Evolutionary conservation across 345 rosid genomes (phyloP), one percentile per base, ranked within the genome.

Genomic region (Toxicodendron radicans): DNA sequence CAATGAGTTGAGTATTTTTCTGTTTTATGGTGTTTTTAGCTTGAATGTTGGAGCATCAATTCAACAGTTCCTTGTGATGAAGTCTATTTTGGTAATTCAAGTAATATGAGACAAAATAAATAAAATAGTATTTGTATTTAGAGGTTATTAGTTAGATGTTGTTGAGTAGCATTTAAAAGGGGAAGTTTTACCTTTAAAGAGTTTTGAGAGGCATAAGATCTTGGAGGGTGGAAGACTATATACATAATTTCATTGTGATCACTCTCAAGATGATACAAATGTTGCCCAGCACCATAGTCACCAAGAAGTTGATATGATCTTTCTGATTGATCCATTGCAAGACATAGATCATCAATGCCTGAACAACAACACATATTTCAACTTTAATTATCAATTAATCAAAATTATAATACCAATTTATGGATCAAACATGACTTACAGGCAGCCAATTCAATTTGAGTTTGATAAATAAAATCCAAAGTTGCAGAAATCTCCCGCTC

Each of bases 381-480:
- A n/a, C n/a, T n/a, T n/a, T n/a, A n/a, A n/a, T n/a, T n/a, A n/a
- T n/a, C n/a, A n/a, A n/a, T n/a, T n/a, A n/a, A n/a, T n/a, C n/a
- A n/a, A n/a, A n/a, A n/a, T n/a, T n/a, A n/a, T n/a, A n/a, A n/a
- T n/a, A n/a, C n/a, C n/a, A n/a, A n/a, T n/a, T n/a, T n/a, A n/a
- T n/a, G n/a, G n/a, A n/a, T n/a, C n/a, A n/a, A n/a, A n/a, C n/a
- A n/a, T n/a, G 58, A 83, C 94, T 86, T 70, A 91, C 94, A 91
- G 9, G 97, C 95, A 68, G 95, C 98, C n/a, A 91, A 86, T 82
- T 93, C 94, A 17, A 91, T 88, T 82, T 92, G 97, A 62, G 94
- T 92, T 72, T 76, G 89, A 59, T 92, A 94, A 65, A 92, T 85
- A 77, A 94, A 95, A 64, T 91, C 81, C 21, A 92, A 86, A n/a